phyloP scores from a whole-genome alignment of 2,329 filamentous ascomycete genomes.

The Aplosporella prunicola region DNA sequence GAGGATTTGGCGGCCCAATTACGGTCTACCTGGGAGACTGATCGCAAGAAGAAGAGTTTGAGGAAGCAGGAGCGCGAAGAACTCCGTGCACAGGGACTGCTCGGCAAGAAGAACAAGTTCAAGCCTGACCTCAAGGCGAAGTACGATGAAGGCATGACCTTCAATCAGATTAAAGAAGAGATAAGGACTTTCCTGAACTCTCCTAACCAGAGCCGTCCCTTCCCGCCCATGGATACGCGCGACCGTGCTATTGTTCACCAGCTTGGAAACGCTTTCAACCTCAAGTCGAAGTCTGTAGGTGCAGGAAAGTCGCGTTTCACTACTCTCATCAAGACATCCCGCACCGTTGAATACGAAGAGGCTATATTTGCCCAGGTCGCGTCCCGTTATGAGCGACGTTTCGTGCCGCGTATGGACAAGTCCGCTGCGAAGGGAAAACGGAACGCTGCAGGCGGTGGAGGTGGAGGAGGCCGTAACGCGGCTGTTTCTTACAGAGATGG shows the following conservation, averaged over 20 bases:
- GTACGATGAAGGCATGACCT: slow-evolving; percentile 62
- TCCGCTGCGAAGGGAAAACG: slow-evolving; percentile 1
- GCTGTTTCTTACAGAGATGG: slow-evolving; percentile 65
- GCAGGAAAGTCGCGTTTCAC: slow-evolving; percentile 64
- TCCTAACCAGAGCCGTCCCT: slow-evolving; percentile 52
- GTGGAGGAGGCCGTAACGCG: slow-evolving; percentile 27
- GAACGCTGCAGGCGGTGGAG: slow-evolving; percentile 22
- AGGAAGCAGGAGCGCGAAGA: slow-evolving; percentile 41
- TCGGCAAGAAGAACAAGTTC: slow-evolving; percentile 34
- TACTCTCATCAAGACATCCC: slow-evolving; percentile 62
- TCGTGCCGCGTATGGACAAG: slow-evolving; percentile 7
- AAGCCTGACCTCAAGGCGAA: slow-evolving; percentile 51
- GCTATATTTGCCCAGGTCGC: slow-evolving; percentile 40
- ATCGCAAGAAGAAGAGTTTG: slow-evolving; percentile 36
- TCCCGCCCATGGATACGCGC: slow-evolving; percentile 77
- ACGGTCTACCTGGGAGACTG: slow-evolving; percentile 33
- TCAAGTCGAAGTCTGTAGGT: slow-evolving; percentile 79
- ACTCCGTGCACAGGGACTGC: slow-evolving; percentile 34
- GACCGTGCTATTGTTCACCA: slow-evolving; percentile 73
- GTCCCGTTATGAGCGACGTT: slow-evolving; percentile 4
- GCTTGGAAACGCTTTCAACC: slow-evolving; percentile 60
- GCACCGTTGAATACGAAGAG: slow-evolving; percentile 54
- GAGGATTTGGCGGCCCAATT: slow-evolving; percentile 34
- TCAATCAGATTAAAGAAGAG: slow-evolving; percentile 63
- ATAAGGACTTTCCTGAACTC: slow-evolving; percentile 61